A percentile compares a stretch with the other conserved stretches of the same genome.
Conservation (phyloP, 1,284 basidiomycete species). For the Taiwanofungus camphoratus region DNA sequence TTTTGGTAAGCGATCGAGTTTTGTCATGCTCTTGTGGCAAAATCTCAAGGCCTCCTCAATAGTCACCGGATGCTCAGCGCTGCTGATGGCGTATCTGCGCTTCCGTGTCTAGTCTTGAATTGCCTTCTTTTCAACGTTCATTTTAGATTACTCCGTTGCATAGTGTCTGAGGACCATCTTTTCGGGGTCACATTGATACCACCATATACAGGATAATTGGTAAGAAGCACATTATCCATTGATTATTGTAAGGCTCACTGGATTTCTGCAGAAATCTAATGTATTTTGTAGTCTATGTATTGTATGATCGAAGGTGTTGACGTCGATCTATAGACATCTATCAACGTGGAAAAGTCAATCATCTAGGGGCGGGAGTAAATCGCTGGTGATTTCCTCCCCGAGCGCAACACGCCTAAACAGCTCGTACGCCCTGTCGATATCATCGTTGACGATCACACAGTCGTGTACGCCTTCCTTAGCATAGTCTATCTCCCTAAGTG, state of each 20-base stretch:
- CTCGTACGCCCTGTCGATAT: constrained; percentile 79
- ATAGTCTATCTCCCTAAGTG: constrained; percentile 82
- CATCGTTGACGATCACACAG: constrained; percentile 88
- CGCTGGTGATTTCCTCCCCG: constrained; percentile 50
- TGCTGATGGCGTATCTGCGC: constrained; percentile 81
- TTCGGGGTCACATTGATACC: too few relatives aligned
- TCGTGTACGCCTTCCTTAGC: constrained; percentile 80
- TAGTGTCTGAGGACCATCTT: too few relatives aligned
- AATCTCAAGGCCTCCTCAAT: too few relatives aligned
- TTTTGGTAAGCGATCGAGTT: constrained; percentile 51
- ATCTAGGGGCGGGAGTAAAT: constrained; percentile 54
- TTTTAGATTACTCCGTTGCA: too few relatives aligned
- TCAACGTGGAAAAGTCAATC: too few relatives aligned
- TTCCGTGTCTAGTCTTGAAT: constrained; percentile 49
- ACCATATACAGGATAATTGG: too few relatives aligned
- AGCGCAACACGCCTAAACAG: constrained; percentile 68
- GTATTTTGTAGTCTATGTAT: constrained; percentile 2
- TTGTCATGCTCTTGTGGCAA: too few relatives aligned
- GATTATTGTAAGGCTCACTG: too few relatives aligned
- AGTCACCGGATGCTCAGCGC: constrained; percentile 85
- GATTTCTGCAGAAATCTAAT: constrained; percentile 2
- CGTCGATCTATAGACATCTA: not conserved
- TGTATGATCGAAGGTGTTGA: too few relatives aligned
- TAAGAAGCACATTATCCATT: too few relatives aligned
- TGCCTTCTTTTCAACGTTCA: too few relatives aligned